Conservation (phyloP, 805 yeast genomes). For the Limtongia smithiae region DNA sequence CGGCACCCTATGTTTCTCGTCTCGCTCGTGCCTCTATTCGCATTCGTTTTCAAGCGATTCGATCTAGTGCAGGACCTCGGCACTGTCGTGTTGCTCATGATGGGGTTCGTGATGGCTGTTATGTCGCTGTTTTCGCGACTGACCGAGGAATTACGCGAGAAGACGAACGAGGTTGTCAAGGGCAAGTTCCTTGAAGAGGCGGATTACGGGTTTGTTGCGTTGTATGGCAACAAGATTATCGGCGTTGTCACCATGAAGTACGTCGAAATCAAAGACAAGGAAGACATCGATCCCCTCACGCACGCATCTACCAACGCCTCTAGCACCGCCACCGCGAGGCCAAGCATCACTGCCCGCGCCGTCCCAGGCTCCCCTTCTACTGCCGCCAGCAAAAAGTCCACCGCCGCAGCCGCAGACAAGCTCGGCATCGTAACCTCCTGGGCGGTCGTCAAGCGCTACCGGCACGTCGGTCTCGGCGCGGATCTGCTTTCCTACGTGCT, state of each 20-base stretch:
- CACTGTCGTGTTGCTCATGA: conserved; percentile 14
- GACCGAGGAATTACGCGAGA: conserved; percentile 19
- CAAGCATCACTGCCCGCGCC: neutral
- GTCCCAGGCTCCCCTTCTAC: neutral
- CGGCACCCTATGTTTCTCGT: conserved; percentile 18
- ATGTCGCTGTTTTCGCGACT: conserved; percentile 27
- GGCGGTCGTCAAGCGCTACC: conserved; percentile 27
- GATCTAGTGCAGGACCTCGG: conserved; percentile 14
- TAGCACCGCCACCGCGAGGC: neutral
- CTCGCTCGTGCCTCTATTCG: conserved; percentile 17
- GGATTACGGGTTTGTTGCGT: conserved; percentile 18
- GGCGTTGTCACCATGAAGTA: conserved; percentile 22
- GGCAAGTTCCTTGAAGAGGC: conserved; percentile 18
- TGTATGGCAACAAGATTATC: conserved; percentile 16
- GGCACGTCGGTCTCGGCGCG: conserved; percentile 30
- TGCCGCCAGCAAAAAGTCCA: neutral
- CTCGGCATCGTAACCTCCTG: conserved; percentile 28
- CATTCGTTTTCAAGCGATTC: conserved; percentile 12
- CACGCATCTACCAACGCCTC: neutral
- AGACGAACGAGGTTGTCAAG: conserved; percentile 11
- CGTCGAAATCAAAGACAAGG: conserved; percentile 16
- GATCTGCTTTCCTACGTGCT: conserved; percentile 23
- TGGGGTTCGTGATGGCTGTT: conserved; percentile 22
- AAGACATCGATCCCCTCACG: conserved; percentile 3
- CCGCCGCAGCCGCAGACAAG: conserved; percentile 1